Evolutionary conservation across 345 rosid species (phyloP).

Genomic region (Eucalyptus virginea): DNA sequence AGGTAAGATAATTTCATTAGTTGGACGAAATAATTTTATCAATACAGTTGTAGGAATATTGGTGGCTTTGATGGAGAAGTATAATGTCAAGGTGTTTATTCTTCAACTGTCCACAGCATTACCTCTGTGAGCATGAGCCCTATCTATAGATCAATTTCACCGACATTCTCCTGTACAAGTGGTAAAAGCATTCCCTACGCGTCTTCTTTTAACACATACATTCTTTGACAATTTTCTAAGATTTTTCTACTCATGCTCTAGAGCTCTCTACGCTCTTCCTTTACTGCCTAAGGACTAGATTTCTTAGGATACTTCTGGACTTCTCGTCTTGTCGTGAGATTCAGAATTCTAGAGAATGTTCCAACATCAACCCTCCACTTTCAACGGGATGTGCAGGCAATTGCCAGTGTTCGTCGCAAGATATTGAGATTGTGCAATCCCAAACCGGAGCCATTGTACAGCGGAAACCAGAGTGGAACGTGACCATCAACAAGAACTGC

Average conservation of each 20-base stretch:
- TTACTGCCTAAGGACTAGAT: neutral
- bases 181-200: neutral
- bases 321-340: no score
- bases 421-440: neutral
- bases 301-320: neutral
- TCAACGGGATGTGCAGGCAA: neutral
- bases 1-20: no score
- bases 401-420: neutral
- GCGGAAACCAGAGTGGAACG: neutral
- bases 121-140: no score
- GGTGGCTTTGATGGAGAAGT: no score
- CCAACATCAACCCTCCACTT: neutral
- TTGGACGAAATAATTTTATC: no score
- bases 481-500: neutral
- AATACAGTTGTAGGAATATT: no score
- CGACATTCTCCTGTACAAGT: neutral
- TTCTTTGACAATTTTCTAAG: neutral
- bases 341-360: no score
- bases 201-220: neutral
- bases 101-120: no score
- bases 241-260: neutral
- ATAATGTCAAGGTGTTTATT: no score
- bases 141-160: neutral
- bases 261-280: neutral
- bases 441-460: neutral